Evolutionary conservation across 257 asterid genomes (phyloP), one percentile per base, ranked within the genome.

Genomic region (Solanum arcanum): DNA sequence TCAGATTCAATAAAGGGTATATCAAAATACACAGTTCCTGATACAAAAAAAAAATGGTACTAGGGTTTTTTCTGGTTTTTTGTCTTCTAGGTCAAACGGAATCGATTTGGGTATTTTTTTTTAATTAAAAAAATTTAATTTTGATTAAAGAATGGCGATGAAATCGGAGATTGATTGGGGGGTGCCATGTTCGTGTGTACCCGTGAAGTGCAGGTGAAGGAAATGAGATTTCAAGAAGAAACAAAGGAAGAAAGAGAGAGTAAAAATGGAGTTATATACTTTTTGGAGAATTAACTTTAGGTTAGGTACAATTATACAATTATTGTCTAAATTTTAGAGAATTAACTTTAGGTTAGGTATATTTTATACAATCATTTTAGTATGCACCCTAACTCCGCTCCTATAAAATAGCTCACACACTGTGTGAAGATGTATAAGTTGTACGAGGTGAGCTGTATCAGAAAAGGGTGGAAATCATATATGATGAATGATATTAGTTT

Each of bases 131-230:
- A 41, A 37, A 76, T 41, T 76, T 42, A 74, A 74, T 39, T 12
- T 74, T 74, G 3, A 74, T 74, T 39, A 74, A 37, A 59, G 56
- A 25, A 84, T 39, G 15, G 90, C 88, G 90, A 85, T 33, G 90
- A 89, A 74, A 69, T 31, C 83, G 91, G 92, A 59, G 87, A 85
- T 75, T 77, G 88, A 47, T 88, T 88, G 16, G 88, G 7, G 13
- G 83, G 87, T 88, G 91, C 91, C 91, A 90, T 89, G 88, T 88
- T 91, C 89, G 89, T 74, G 68, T 13, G 33, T 20, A 14, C 76
- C 39, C 76, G 78, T 72, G 78, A 70, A 69, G 62, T 64, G 35
- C 85, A 44, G 85, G 59, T 37, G 88, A 87, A 88, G 83, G 80
- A 86, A 85, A 86, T 73, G 47, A 35, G 87, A 86, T 86, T 59